phyloP scores from a whole-genome alignment of 306 rosid genomes.

The Benincasa hispida region DNA sequence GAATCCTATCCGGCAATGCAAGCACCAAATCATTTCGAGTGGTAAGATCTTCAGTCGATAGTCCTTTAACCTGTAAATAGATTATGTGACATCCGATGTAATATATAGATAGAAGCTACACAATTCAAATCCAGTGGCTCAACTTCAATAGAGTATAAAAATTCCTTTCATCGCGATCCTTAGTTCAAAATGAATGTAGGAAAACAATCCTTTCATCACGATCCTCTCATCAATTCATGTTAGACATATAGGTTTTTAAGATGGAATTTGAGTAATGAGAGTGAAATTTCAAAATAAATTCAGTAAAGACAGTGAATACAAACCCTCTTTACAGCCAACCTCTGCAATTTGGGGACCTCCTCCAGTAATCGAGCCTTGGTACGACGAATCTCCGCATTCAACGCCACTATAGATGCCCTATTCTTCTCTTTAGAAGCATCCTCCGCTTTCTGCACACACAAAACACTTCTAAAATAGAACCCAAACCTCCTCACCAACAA shows the following conservation, averaged over 20 bases:
- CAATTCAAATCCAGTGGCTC: background rate
- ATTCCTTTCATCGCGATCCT: background rate
- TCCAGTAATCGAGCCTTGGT: slow-evolving; percentile 80
- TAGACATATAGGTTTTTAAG: background rate
- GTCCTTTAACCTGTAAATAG: slow-evolving; percentile 65
- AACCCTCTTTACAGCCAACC: slow-evolving; percentile 83
- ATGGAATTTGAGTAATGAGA: background rate
- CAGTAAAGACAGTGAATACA: background rate
- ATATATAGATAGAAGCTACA: background rate
- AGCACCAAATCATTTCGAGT: slow-evolving; percentile 94
- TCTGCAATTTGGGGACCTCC: slow-evolving; percentile 94
- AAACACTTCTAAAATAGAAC: slow-evolving; percentile 7
- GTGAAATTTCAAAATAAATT: background rate
- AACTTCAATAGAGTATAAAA: background rate
- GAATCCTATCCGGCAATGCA: slow-evolving; percentile 90
- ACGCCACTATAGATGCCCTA: slow-evolving; percentile 77
- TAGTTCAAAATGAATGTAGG: background rate
- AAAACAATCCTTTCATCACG: background rate
- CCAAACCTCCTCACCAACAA: background rate
- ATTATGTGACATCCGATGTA: background rate
- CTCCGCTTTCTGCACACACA: slow-evolving; percentile 76
- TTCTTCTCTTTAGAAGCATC: slow-evolving; percentile 73
- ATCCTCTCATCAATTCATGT: background rate
- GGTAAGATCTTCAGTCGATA: slow-evolving; percentile 80
- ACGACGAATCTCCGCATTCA: slow-evolving; percentile 98